A percentile compares a stretch with the other conserved stretches of the same genome.
Conservation (phyloP, 108 stramenopile genomes). For the Conticribra guillardii region DNA sequence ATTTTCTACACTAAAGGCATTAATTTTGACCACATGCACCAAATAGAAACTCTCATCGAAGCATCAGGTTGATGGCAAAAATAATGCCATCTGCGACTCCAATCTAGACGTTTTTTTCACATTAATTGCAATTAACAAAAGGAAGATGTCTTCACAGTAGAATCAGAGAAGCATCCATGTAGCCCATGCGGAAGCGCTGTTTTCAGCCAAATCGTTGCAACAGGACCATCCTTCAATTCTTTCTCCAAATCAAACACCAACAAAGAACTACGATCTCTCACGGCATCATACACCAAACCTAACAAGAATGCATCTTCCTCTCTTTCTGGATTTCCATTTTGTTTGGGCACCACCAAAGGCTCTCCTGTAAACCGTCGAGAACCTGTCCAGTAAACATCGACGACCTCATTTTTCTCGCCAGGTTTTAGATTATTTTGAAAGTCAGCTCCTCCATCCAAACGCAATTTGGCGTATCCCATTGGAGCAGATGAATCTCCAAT, state of each 20-base stretch:
- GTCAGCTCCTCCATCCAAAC: conserved; percentile 8
- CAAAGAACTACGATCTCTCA: conserved; percentile 37
- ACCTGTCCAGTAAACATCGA: conserved; percentile 67
- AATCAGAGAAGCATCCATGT: conserved; percentile 63
- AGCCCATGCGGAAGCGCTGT: conserved; percentile 59
- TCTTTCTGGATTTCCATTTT: conserved; percentile 37
- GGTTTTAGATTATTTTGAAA: conserved; percentile 15
- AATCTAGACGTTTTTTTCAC: no score
- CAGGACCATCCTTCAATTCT: conserved; percentile 60
- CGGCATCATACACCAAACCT: conserved; percentile 61
- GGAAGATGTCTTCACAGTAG: conserved; percentile 19
- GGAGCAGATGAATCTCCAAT: conserved; percentile 61
- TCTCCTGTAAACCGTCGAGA: conserved; percentile 52
- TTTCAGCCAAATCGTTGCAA: conserved; percentile 53
- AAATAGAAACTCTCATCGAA: no score
- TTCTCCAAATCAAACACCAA: conserved; percentile 59
- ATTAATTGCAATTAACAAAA: no score
- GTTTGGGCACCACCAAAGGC: conserved; percentile 64
- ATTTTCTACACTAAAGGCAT: no score
- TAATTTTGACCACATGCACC: no score
- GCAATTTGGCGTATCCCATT: conserved; percentile 44
- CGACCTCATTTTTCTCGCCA: conserved; percentile 46
- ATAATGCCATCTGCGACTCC: no score
- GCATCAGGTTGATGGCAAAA: no score
- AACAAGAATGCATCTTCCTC: conserved; percentile 58